These are phyloP conservation scores for Ustilago tritici DNA, from an alignment of 1,284 basidiomycete genomes.

Conservation along the genomic window DNA sequence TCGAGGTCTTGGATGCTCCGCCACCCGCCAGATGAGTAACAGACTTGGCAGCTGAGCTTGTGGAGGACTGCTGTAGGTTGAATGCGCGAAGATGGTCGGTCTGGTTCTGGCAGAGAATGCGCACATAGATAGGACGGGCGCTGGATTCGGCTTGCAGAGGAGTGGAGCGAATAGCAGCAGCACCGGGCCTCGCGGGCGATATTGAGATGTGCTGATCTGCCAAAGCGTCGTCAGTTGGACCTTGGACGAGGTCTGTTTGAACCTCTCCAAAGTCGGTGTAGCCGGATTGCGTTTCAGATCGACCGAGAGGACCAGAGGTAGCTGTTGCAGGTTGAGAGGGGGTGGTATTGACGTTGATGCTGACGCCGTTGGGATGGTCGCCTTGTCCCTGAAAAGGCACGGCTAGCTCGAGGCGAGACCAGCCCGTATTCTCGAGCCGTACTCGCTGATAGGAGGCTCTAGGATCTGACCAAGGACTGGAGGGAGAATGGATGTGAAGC, in stretches of 20 bases:
- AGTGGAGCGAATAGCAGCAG: neutral
- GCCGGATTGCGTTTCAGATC: conserved; percentile 8
- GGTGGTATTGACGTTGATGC: neutral
- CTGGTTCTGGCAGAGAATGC: conserved; percentile 59
- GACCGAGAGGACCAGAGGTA: neutral
- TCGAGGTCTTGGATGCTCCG: conserved; percentile 10
- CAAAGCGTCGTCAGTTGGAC: conserved; percentile 16
- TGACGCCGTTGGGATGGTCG: neutral
- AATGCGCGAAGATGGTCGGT: conserved; percentile 56
- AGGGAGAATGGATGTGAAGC: conserved; percentile 43
- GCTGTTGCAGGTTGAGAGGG: neutral
- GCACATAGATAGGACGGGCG: conserved; percentile 44
- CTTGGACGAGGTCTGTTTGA: conserved; percentile 31
- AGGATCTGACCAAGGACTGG: conserved; percentile 64
- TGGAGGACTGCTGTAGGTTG: conserved; percentile 17
- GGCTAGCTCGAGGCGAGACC: conserved; percentile 71
- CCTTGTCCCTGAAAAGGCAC: conserved; percentile 37
- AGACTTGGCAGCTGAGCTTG: conserved; percentile 24
- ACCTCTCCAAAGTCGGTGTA: conserved; percentile 41
- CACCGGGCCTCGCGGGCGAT: conserved; percentile 1
- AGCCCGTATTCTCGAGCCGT: conserved; percentile 73
- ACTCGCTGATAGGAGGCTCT: conserved; percentile 69
- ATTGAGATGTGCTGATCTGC: neutral
- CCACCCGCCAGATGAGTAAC: conserved; percentile 43
- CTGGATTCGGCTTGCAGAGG: conserved; percentile 9